These are phyloP conservation scores for Pelargonium nanum DNA, from an alignment of 345 rosid species.

Conservation along the genomic window DNA sequence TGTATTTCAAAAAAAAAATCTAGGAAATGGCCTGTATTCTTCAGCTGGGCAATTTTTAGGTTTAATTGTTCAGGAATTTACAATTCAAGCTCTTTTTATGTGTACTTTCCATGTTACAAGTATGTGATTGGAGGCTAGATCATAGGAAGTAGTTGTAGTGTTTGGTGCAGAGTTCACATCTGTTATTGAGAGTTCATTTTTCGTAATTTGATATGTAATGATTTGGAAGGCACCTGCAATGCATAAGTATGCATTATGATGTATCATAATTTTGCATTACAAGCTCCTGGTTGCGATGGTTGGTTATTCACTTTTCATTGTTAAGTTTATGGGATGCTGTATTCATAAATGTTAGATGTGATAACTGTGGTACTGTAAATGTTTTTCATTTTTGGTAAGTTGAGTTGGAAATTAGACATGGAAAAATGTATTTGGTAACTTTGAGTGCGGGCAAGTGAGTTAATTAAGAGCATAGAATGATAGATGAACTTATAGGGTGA, in stretches of 20 bases:
- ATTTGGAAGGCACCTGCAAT: not conserved
- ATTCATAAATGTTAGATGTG: not conserved
- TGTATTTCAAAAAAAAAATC: too few species aligned
- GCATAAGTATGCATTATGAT: not conserved
- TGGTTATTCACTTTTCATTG: not conserved
- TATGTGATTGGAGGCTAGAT: too few species aligned
- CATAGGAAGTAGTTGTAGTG: too few species aligned
- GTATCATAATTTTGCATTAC: not conserved
- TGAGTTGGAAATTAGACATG: too few species aligned
- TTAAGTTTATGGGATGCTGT: not conserved
- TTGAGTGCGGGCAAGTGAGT: too few species aligned
- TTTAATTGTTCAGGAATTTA: too few species aligned
- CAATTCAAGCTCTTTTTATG: not conserved
- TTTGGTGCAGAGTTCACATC: too few species aligned
- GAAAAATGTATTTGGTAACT: not conserved
- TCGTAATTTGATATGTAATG: too few species aligned
- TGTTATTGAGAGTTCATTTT: too few species aligned
- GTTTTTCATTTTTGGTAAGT: too few species aligned
- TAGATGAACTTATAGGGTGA: not conserved
- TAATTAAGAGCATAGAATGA: not conserved
- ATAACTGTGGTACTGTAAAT: not conserved
- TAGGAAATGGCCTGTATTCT: too few species aligned
- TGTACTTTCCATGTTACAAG: conserved; percentile 18
- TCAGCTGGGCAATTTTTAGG: too few species aligned
- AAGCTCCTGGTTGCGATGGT: not conserved